These are phyloP conservation scores for Xylariaceae sp. DNA, from an alignment of 2,329 filamentous ascomycete genomes.

Conservation along the genomic window DNA sequence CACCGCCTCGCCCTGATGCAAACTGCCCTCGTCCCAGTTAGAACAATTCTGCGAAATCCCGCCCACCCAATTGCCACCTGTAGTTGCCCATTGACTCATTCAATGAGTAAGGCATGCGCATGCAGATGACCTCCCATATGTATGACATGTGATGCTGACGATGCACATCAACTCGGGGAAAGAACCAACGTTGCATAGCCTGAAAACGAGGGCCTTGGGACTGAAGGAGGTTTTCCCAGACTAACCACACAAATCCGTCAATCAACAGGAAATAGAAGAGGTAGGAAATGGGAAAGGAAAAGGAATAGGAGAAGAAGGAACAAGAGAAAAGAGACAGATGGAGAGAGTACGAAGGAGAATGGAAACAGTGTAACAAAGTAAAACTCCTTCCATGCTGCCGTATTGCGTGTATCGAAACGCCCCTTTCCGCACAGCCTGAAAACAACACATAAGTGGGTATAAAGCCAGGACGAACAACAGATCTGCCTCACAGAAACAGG, in stretches of 20 bases:
- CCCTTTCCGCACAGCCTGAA: slow-evolving; percentile 9
- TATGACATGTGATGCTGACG: slow-evolving; percentile 5
- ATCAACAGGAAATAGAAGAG: neutral
- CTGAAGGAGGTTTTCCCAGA: neutral
- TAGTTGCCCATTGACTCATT: slow-evolving; percentile 12
- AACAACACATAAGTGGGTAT: slow-evolving; percentile 16
- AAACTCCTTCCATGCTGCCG: slow-evolving; percentile 22
- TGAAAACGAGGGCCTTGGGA: neutral
- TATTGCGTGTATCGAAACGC: slow-evolving; percentile 18
- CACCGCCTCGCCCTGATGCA: slow-evolving; percentile 15
- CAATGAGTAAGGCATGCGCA: slow-evolving; percentile 15
- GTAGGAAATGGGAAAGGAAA: neutral
- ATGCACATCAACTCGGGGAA: slow-evolving; percentile 10
- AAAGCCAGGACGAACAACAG: slow-evolving; percentile 18
- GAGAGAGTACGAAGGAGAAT: neutral
- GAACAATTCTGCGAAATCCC: neutral
- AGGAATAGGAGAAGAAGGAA: neutral
- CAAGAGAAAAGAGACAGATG: neutral
- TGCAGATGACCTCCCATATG: slow-evolving; percentile 13
- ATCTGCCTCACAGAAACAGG: slow-evolving; percentile 14
- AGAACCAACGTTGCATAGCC: slow-evolving; percentile 5
- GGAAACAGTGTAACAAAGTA: slow-evolving; percentile 1
- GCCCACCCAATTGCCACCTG: neutral
- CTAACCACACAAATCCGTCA: neutral
- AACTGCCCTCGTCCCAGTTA: slow-evolving; percentile 16